Base-by-base conservation (phyloP, 1,139 yeast species). In the Keqinozyma sinolaborantium region DNA sequence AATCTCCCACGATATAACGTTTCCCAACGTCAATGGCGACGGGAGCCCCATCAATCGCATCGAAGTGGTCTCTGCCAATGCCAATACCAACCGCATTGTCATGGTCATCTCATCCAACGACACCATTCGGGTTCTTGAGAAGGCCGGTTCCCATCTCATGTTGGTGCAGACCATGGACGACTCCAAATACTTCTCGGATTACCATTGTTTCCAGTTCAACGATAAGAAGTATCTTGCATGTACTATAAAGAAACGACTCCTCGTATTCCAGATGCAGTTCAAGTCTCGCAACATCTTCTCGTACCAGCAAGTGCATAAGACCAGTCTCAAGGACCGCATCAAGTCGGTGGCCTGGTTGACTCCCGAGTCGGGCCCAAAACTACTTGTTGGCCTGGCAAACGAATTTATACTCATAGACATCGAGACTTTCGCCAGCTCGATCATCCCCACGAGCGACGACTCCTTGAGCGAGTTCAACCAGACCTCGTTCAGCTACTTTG, bases 81-180 rank as follows among this genome's bases (percentile, higher is more conserved):
- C 23, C 3, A 12, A 36, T 2, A 32, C 38, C 18, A 51, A 47
- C 35, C 47, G 59, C 30, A 50, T 53, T 6, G 50, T 60, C 6
- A 43, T 66, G 12, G 48, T 57, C 3, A 45, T 64, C 11, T 50
- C 57, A 6, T 50, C 50, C 4, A 26, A 44, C 2, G 66, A 59
- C 9, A 33, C 47, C 1, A 40, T 64, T 3, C 48, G 53, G 24
- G 47, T 66, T 3, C 58, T 50, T 38, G 72, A 66, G 38, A 48
- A 56, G 31, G 61, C 59, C 2, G 70, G 70, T 0, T 43, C 49
- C 14, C 65, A 62, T 35, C 45, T 65, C 23, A 63, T 60, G 33
- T 45, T 62, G 29, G 49, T 64, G 9, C 54, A 53, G 28, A 45
- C 48, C n/a, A 45, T 66, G 18, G 56, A 55, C 2, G 68, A 63